Conservation (phyloP, 2,329 filamentous ascomycete genomes). For the Thielaviopsis populi region DNA sequence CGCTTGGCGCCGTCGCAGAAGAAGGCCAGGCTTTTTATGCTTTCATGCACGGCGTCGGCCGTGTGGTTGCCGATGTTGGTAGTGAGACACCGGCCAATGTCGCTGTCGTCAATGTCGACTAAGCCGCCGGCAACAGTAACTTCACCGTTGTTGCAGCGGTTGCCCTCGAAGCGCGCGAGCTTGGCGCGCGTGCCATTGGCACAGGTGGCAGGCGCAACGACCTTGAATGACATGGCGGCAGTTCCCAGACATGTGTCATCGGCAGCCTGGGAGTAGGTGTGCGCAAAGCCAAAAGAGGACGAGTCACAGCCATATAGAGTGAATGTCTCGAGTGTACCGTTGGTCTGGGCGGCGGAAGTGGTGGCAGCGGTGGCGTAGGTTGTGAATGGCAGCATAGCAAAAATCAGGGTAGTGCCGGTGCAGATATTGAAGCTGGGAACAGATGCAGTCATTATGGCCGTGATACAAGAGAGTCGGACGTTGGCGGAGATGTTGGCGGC, state of each 20-base stretch:
- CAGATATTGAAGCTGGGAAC: neutral
- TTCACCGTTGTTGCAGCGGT: conserved; percentile 16
- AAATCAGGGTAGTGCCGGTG: neutral
- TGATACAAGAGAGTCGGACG: neutral
- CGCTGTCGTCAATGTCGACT: conserved; percentile 14
- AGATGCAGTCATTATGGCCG: neutral
- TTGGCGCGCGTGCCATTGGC: conserved; percentile 18
- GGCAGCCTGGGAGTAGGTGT: conserved; percentile 13
- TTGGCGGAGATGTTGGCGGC: neutral
- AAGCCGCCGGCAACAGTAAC: conserved; percentile 16
- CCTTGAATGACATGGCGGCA: conserved; percentile 15
- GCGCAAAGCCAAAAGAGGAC: conserved; percentile 8
- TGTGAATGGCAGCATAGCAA: neutral
- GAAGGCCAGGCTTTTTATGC: conserved; percentile 14
- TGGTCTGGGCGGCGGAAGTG: conserved; percentile 16
- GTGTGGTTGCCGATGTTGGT: conserved; percentile 10
- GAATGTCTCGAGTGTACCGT: conserved; percentile 16
- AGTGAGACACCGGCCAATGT: conserved; percentile 13
- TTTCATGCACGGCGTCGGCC: conserved; percentile 12
- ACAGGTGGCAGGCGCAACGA: conserved; percentile 15
- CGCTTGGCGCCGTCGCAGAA: conserved; percentile 16
- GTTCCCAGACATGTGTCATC: conserved; percentile 16
- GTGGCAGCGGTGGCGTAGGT: neutral
- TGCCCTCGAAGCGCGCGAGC: conserved; percentile 17
- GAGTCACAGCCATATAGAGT: conserved; percentile 15